phyloP scores from a whole-genome alignment of 768 basidiomycete genomes.

The Xerocomellus amylosporus region DNA sequence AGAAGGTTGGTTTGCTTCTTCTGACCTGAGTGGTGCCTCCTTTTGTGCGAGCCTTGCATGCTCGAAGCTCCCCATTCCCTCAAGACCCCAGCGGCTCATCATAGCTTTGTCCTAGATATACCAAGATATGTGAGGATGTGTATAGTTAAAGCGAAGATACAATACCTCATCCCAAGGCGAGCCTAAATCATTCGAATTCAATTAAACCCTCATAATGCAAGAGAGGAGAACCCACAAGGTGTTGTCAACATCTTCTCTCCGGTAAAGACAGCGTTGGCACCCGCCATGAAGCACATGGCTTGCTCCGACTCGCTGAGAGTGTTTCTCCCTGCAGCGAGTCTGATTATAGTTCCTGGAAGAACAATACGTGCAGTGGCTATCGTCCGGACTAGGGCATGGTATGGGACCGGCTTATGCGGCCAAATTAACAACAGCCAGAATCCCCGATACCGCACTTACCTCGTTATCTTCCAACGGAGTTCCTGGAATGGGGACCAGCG shows the following conservation, averaged over 20 bases:
- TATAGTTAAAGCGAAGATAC: not conserved
- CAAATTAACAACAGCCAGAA: conserved; percentile 7
- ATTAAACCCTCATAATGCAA: not conserved
- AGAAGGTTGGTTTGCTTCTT: not conserved
- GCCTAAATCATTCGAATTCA: conserved; percentile 42
- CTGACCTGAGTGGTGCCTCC: conserved; percentile 36
- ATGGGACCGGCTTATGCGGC: conserved; percentile 61
- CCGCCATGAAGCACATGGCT: conserved; percentile 98
- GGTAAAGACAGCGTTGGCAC: conserved; percentile 98
- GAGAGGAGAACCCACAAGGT: conserved; percentile 61
- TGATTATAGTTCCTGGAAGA: conserved; percentile 89
- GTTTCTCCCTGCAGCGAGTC: conserved; percentile 91
- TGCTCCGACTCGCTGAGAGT: conserved; percentile 88
- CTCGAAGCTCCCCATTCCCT: conserved; percentile 90
- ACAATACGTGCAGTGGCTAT: conserved; percentile 94
- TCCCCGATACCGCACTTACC: conserved; percentile 38
- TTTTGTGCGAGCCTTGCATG: conserved; percentile 58
- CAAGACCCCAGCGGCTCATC: conserved; percentile 90
- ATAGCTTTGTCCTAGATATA: conserved; percentile 77
- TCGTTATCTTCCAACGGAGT: conserved; percentile 92
- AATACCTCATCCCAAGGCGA: conserved; percentile 91
- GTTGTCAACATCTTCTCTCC: conserved; percentile 98
- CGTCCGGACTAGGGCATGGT: conserved; percentile 85
- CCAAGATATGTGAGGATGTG: not conserved
- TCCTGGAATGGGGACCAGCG: conserved; percentile 91